Evolutionary conservation across 1,284 basidiomycete genomes (phyloP), one percentile per base, ranked within the genome.

Genomic region (Cryptococcus depauperatus): DNA sequence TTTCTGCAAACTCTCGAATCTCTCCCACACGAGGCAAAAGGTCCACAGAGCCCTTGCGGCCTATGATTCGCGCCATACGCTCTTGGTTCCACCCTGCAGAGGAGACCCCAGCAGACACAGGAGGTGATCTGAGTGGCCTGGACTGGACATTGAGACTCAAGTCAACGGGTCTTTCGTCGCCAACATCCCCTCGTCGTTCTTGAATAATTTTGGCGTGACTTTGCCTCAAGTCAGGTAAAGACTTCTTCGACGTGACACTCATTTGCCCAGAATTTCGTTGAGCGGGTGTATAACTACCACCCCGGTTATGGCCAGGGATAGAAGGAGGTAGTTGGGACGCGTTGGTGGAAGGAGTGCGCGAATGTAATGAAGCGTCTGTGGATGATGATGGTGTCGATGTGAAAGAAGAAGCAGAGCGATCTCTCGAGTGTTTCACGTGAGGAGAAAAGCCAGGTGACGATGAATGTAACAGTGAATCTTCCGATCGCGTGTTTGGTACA

Each of bases 201-300:
- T 55, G 56, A 29, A 70, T 69, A 51, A 69, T 76, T 72, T 60
- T 78, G 74, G 47, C 64, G 48, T 76, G 75, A 42, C 68, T 72
- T 35, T 79, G 80, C 19, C 85, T 79, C 39, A 95, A 72, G 61
- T 95, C 89, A 8, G 91, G 89, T 48, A 95, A 73, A 44, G 87
- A 91, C 70, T 92, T 88, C 72, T 88, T 90, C 26, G 75, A 74
- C 1, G 75, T 64, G 32, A 33, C 6, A 18, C 32, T 33, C 10
- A 22, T 10, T 5, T 72, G 70, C 2, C 55, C 64, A 37, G 64
- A 68, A 7, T 62, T 51, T 7, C 69, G 57, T 27, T 69, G 68
- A 3, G 63, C 55, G 1, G 60, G 58, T 3, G 64, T 66, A 47
- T 61, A 65, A 51, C 69, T 69, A 8, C 64, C 61, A 14, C 67